These are phyloP conservation scores for Sclerotinia glacialis DNA, from an alignment of 2,329 filamentous ascomycete genomes.

Conservation along the genomic window DNA sequence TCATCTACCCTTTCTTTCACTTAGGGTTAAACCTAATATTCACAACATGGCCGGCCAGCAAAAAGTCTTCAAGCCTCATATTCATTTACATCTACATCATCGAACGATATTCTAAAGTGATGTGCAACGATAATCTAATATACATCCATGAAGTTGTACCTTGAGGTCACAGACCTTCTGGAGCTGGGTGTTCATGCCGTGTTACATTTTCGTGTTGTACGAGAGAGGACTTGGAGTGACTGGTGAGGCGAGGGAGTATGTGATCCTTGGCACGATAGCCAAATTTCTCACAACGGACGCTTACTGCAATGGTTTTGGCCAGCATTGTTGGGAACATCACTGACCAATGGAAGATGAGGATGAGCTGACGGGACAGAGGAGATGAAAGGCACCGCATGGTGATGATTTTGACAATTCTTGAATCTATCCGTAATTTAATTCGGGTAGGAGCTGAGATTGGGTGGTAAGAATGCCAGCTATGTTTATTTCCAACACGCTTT, in stretches of 20 bases:
- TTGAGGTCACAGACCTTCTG: not conserved
- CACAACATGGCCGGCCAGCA: not conserved
- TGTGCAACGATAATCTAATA: not conserved
- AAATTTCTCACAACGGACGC: constrained; percentile 2
- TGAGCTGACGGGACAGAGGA: not conserved
- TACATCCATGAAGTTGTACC: not conserved
- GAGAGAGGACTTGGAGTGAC: not conserved
- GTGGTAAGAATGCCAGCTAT: not conserved
- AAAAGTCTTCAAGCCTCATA: not conserved
- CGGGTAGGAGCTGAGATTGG: not conserved
- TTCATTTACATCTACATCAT: constrained; percentile 9
- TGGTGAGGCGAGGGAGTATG: not conserved
- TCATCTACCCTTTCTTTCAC: no score
- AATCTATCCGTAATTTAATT: constrained; percentile 2
- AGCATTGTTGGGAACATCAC: not conserved
- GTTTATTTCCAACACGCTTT: not conserved
- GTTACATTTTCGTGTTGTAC: constrained; percentile 2
- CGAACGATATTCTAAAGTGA: not conserved
- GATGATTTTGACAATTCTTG: not conserved
- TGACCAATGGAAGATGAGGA: not conserved
- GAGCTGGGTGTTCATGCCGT: constrained; percentile 8
- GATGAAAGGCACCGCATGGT: not conserved
- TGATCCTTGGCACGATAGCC: constrained; percentile 1
- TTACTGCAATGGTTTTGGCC: constrained; percentile 10
- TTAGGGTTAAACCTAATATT: constrained; percentile 9